Evolutionary conservation across 371 early-diverging fungal species (phyloP).

Genomic region (Blakeslea trispora): DNA sequence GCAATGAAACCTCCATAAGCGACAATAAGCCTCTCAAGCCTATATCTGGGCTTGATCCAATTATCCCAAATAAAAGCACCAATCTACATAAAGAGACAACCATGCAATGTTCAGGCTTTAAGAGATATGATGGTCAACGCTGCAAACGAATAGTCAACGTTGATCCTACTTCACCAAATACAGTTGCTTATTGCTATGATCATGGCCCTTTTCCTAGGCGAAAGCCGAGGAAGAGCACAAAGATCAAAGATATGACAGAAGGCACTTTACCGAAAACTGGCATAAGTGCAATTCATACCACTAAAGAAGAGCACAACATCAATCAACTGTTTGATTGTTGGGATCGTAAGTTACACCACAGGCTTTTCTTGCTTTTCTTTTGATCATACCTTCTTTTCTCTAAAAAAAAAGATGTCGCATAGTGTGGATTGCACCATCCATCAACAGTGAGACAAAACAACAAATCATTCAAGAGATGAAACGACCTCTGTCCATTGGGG

Average conservation of each 20-base stretch:
- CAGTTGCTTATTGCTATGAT: constrained; percentile 1
- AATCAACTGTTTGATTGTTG: constrained; percentile 18
- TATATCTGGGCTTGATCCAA: not conserved
- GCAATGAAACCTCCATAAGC: not conserved
- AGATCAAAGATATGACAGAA: not conserved
- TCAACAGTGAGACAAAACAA: constrained; percentile 6
- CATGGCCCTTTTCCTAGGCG: constrained; percentile 4
- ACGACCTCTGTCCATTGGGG: constrained; percentile 44
- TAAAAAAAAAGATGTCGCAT: not conserved
- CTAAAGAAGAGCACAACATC: not conserved
- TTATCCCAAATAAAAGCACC: not conserved
- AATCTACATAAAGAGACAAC: not conserved
- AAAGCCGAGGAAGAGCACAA: no score
- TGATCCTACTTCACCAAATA: not conserved
- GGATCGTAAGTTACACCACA: constrained; percentile 10
- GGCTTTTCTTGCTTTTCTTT: not conserved
- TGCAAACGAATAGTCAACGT: constrained; percentile 8
- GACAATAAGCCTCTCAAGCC: not conserved
- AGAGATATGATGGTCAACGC: constrained; percentile 3
- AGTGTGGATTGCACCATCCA: constrained; percentile 35
- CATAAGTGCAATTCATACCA: not conserved
- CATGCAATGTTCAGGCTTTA: constrained; percentile 10
- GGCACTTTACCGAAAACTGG: not conserved
- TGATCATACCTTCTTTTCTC: not conserved
- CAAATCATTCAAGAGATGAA: constrained; percentile 40